Percentiles rank a stretch among this genome's conserved stretches.
Evolutionary conservation across 1,284 basidiomycete species (phyloP).

Genomic region (Trichosporon asahii): DNA sequence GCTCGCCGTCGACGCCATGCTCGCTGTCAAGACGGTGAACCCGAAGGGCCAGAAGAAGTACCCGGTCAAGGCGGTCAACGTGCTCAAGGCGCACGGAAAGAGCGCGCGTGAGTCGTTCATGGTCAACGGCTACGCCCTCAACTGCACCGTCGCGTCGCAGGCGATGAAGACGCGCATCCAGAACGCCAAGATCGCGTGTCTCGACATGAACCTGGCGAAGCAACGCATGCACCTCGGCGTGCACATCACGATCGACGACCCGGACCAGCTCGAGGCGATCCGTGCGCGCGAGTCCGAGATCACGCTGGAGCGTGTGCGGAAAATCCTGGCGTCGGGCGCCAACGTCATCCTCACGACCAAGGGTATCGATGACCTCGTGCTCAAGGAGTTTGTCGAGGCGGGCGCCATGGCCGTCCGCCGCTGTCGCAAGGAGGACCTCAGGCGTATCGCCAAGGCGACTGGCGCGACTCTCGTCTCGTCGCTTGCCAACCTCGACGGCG

Average conservation of each 20-base stretch:
- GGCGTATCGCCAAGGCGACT: conserved; percentile 94
- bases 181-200: conserved; percentile 94
- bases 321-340: conserved; percentile 92
- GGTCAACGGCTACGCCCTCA: conserved; percentile 95
- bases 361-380: conserved; percentile 95
- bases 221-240: conserved; percentile 96
- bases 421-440: conserved; percentile 95
- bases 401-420: conserved; percentile 98
- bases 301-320: conserved; percentile 90
- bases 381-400: conserved; percentile 99
- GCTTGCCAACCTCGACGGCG: conserved; percentile 94
- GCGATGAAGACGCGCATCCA: conserved; percentile 96
- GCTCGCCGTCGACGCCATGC: conserved; percentile 98
- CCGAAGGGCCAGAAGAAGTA: conserved; percentile 95
- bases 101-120: conserved; percentile 93
- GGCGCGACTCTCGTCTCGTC: conserved; percentile 91
- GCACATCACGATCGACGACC: conserved; percentile 96
- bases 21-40: conserved; percentile 94
- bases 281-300: conserved; percentile 93
- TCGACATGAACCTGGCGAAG: conserved; percentile 98
- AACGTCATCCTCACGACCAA: conserved; percentile 98
- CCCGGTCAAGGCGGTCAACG: conserved; percentile 98
- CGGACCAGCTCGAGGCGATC: conserved; percentile 94
- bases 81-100: conserved; percentile 97
- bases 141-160: conserved; percentile 98